Evolutionary conservation across 2,329 filamentous ascomycete species (phyloP), one percentile per base, ranked within the genome.

Genomic region (Phialophora macrospora): DNA sequence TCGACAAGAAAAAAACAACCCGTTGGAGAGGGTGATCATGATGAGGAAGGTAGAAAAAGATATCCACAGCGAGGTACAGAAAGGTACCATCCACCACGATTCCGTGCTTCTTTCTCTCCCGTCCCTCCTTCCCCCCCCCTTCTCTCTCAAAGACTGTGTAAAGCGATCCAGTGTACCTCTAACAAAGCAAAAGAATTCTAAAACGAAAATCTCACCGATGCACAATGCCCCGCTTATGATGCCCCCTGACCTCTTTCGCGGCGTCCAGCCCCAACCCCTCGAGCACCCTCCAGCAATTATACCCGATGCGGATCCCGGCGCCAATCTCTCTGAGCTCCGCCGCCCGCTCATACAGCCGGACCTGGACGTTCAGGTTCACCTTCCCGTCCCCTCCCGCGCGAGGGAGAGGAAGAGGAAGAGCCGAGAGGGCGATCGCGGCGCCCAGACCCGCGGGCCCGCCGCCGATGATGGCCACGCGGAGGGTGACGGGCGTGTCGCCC

Each of bases 251-350:
- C 11, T 65, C 68, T 52, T 79, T 75, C 3, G 77, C 79, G 1
- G 78, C 80, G 9, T 32, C 30, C 30, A 32, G 30, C 30, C 80
- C 81, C 2, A 83, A 74, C 30, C 83, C 68, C 54, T 80, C 80
- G 17, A 84, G 72, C 4, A 83, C 78, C 52, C 77, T 80, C 82
- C 81, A 84, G 14, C 77, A 78, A 69, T 83, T 83, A 7, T 77
- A 73, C 1, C 78, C 77, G 17, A 83, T 79, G 54, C 76, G 78
- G 62, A 84, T 82, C 0, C 81, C 82, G 0, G 81, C 81, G 0
- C 82, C 81, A 4, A 82, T 78, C 68, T 84, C 81, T 34, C 80
- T 73, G n/a, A 83, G 71, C 20, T 79, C 73, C 6, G 68, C 74
- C 0, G 80, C 80, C 63, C 82, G 77, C 64, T 84, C 82, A 59